Evolutionary conservation across 768 basidiomycete species (phyloP).

Genomic region (Boletus rubroflammeus): DNA sequence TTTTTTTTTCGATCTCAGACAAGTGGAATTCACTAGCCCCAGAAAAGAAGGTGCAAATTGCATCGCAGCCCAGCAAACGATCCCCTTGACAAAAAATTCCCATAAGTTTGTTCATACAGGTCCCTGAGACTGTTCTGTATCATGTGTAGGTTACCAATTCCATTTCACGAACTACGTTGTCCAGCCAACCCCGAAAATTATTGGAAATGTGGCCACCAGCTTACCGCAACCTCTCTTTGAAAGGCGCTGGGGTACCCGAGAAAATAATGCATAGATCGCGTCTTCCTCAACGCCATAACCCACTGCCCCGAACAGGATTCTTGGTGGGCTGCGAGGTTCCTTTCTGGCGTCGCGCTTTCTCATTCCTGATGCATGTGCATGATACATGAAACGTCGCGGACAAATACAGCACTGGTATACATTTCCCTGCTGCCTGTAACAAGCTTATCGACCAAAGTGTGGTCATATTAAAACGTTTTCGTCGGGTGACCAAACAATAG

Average conservation of each 20-base stretch:
- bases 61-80: conserved; percentile 10
- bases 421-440: too few relatives aligned
- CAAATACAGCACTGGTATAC: too few relatives aligned
- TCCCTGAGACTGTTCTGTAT: neutral
- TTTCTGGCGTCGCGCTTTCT: neutral
- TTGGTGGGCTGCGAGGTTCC: neutral
- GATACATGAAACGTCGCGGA: too few relatives aligned
- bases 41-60: conserved; percentile 19
- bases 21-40: conserved; percentile 24
- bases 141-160: neutral
- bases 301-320: neutral
- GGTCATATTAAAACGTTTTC: too few relatives aligned
- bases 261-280: too few relatives aligned
- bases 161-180: neutral
- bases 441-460: too few relatives aligned
- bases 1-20: conserved; percentile 13
- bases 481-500: too few relatives aligned
- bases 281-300: neutral
- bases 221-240: neutral
- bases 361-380: too few relatives aligned
- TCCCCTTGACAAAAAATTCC: neutral
- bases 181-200: neutral
- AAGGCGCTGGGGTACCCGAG: neutral
- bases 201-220: neutral
- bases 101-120: neutral